A percentile compares a stretch with the other conserved stretches of the same genome.
phyloP scores from a whole-genome alignment of 2,329 filamentous ascomycete species.

The Stachybotrys elegans region DNA sequence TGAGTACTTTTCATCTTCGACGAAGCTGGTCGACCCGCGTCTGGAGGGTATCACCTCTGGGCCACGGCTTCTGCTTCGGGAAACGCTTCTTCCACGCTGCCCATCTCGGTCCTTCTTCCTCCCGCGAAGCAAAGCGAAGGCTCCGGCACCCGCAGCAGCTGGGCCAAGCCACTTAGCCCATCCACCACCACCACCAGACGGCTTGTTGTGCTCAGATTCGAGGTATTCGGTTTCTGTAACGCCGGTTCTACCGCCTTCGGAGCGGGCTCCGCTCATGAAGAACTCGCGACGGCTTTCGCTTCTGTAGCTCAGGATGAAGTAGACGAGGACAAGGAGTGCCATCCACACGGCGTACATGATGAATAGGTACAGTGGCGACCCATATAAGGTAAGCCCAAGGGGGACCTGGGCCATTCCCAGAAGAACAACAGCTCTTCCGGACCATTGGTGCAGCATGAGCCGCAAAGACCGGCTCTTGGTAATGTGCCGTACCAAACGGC shows the following conservation, averaged over 20 bases:
- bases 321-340: conserved; percentile 64
- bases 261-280: conserved; percentile 53
- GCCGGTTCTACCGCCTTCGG: conserved; percentile 36
- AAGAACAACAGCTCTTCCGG: conserved; percentile 71
- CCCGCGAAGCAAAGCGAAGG: conserved; percentile 40
- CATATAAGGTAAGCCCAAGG: conserved; percentile 85
- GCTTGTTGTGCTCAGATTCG: conserved; percentile 22
- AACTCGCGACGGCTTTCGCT: conserved; percentile 51
- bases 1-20: conserved; percentile 63
- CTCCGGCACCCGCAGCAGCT: conserved; percentile 46
- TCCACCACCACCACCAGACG: conserved; percentile 22
- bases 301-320: conserved; percentile 75
- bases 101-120: conserved; percentile 36
- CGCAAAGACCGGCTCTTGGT: conserved; percentile 44
- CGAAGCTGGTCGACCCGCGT: conserved; percentile 51
- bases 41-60: conserved; percentile 50
- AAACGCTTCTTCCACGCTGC: conserved; percentile 35
- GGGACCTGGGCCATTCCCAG: conserved; percentile 84
- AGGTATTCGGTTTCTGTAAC: conserved; percentile 36
- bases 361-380: conserved; percentile 80
- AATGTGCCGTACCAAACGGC: conserved; percentile 55
- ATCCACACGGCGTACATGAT: conserved; percentile 80
- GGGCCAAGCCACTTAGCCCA: conserved; percentile 45
- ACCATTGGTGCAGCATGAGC: conserved; percentile 78
- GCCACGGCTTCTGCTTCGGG: conserved; percentile 29